These are phyloP conservation scores for Candida loeiensis DNA, from an alignment of 805 yeast genomes.

Conservation along the genomic window DNA sequence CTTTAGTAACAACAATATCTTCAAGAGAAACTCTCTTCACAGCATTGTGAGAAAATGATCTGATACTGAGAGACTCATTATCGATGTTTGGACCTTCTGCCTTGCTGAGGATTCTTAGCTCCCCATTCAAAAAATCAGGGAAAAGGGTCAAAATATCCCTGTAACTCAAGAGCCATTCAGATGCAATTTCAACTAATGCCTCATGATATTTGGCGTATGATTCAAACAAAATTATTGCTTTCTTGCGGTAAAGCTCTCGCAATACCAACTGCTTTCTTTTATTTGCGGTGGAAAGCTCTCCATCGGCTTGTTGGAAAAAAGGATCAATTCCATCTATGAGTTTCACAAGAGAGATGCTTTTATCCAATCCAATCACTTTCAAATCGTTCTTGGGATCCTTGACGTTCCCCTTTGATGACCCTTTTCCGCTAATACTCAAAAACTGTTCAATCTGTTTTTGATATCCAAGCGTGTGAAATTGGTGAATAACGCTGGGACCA, in stretches of 20 bases:
- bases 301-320: constrained; percentile 19
- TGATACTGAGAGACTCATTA: constrained; percentile 12
- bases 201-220: constrained; percentile 34
- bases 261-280: constrained; percentile 31
- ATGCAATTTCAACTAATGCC: constrained; percentile 36
- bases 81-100: constrained; percentile 8
- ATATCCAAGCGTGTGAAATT: constrained; percentile 25
- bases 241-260: constrained; percentile 34
- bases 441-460: constrained; percentile 38
- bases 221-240: constrained; percentile 31
- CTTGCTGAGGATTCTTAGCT: constrained; percentile 9
- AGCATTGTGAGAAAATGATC: constrained; percentile 15
- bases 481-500: constrained; percentile 24
- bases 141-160: constrained; percentile 33
- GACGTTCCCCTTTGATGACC: constrained; percentile 11
- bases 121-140: constrained; percentile 37
- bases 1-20: constrained; percentile 15
- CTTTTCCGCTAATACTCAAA: constrained; percentile 23
- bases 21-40: constrained; percentile 19
- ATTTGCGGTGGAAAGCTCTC: constrained; percentile 12
- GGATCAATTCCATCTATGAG: constrained; percentile 23
- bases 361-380: constrained; percentile 30
- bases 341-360: constrained; percentile 30
- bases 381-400: constrained; percentile 29
- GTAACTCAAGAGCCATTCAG: constrained; percentile 39